Conservation (phyloP, 2,329 filamentous ascomycete genomes). For the Polychaeton citri region DNA sequence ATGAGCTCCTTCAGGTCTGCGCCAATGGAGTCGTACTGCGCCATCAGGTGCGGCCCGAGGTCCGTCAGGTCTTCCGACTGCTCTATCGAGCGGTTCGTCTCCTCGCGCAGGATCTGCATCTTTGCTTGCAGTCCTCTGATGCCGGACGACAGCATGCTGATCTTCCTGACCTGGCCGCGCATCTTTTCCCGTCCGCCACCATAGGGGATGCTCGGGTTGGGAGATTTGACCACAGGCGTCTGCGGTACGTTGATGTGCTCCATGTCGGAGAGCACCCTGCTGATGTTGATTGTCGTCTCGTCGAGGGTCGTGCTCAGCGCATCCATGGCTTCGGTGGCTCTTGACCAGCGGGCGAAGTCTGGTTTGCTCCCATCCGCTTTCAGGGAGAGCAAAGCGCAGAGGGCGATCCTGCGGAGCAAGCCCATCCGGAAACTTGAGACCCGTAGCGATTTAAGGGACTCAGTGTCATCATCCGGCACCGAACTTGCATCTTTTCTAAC, state of each 20-base stretch:
- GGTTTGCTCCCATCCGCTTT: constrained; percentile 66
- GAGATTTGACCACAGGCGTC: constrained; percentile 40
- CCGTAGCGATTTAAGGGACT: constrained; percentile 67
- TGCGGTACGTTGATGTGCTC: constrained; percentile 44
- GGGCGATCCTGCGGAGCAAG: constrained; percentile 66
- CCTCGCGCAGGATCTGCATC: constrained; percentile 79
- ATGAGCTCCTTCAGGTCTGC: constrained; percentile 56
- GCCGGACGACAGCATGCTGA: constrained; percentile 77
- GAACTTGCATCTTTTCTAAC: constrained; percentile 37
- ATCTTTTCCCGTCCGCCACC: constrained; percentile 64
- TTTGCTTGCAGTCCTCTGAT: constrained; percentile 90
- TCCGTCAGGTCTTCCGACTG: constrained; percentile 47
- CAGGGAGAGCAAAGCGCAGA: constrained; percentile 80
- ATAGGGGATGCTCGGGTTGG: constrained; percentile 27
- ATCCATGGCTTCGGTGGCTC: constrained; percentile 62
- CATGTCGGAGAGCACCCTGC: constrained; percentile 62
- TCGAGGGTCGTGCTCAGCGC: constrained; percentile 49
- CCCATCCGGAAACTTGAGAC: constrained; percentile 55
- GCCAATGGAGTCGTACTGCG: constrained; percentile 91
- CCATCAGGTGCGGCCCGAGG: constrained; percentile 63
- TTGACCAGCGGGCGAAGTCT: constrained; percentile 67
- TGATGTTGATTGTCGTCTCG: constrained; percentile 36
- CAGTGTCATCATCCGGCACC: constrained; percentile 58
- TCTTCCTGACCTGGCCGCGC: constrained; percentile 74
- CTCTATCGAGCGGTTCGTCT: constrained; percentile 69